phyloP scores from a whole-genome alignment of 495 filamentous ascomycete species.

The Tuber indicum region DNA sequence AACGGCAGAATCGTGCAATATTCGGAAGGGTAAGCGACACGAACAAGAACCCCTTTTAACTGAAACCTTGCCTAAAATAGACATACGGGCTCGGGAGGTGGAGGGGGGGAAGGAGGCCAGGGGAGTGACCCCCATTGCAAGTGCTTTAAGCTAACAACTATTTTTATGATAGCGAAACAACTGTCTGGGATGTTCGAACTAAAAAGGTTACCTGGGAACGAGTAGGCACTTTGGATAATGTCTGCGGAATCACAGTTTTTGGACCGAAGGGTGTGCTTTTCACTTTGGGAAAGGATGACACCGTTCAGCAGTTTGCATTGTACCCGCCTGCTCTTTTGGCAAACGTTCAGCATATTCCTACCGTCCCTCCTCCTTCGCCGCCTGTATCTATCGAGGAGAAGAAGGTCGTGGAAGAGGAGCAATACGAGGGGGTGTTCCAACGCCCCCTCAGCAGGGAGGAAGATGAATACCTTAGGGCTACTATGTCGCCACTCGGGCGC shows the following conservation, averaged over 20 bases:
- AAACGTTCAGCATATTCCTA: constrained; percentile 75
- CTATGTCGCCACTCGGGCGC: constrained; percentile 59
- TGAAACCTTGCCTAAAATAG: neutral
- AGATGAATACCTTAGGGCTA: constrained; percentile 52
- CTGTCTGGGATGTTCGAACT: constrained; percentile 92
- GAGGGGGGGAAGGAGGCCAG: neutral
- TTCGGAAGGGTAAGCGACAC: constrained; percentile 72
- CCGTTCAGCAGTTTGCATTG: constrained; percentile 89
- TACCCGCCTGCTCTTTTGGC: constrained; percentile 73
- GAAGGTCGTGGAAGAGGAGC: constrained; percentile 46
- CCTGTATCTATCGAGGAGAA: constrained; percentile 67
- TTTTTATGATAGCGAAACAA: constrained; percentile 65
- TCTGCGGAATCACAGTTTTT: constrained; percentile 77
- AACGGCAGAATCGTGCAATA: constrained; percentile 92
- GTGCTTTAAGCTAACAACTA: constrained; percentile 41
- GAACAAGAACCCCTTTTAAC: neutral
- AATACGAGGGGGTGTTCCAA: constrained; percentile 55
- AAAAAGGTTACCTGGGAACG: constrained; percentile 86
- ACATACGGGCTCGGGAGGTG: neutral
- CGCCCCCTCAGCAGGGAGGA: constrained; percentile 35
- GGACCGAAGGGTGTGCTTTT: constrained; percentile 87
- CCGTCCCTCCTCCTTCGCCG: constrained; percentile 67
- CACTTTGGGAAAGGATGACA: constrained; percentile 78
- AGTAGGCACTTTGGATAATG: constrained; percentile 74
- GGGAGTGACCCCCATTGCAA: constrained; percentile 12